Conservation (phyloP, 257 asterid genomes). For the Jasminum sambac region DNA sequence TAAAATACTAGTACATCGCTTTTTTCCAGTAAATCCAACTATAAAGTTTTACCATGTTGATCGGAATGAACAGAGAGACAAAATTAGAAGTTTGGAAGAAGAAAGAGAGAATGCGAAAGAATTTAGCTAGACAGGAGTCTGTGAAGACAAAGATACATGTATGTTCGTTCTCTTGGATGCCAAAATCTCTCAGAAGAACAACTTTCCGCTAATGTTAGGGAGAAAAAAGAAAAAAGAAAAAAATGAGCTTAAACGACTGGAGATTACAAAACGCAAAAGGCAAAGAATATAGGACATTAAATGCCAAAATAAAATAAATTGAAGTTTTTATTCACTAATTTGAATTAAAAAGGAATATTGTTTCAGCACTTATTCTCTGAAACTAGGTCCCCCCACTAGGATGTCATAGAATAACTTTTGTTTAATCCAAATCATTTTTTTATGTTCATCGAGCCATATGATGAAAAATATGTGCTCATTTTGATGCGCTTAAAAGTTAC, state of each 20-base stretch:
- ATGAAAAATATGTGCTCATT: not conserved
- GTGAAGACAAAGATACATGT: too few species aligned
- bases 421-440: not conserved
- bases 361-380: not conserved
- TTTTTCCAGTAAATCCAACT: too few species aligned
- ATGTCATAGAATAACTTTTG: not conserved
- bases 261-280: not conserved
- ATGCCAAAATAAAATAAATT: too few species aligned
- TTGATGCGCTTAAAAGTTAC: not conserved
- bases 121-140: too few species aligned
- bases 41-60: too few species aligned
- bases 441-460: not conserved
- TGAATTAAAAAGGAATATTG: not conserved
- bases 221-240: not conserved
- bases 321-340: not conserved
- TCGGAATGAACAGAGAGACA: too few species aligned
- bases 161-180: too few species aligned
- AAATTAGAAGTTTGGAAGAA: too few species aligned
- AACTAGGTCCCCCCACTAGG: conserved; percentile 4
- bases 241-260: not conserved
- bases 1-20: too few species aligned
- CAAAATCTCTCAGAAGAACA: not conserved
- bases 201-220: not conserved
- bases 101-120: too few species aligned
- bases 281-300: not conserved